These are phyloP conservation scores for Phaeosphaeriaceae sp. DNA, from an alignment of 2,329 filamentous ascomycete genomes.

Conservation along the genomic window DNA sequence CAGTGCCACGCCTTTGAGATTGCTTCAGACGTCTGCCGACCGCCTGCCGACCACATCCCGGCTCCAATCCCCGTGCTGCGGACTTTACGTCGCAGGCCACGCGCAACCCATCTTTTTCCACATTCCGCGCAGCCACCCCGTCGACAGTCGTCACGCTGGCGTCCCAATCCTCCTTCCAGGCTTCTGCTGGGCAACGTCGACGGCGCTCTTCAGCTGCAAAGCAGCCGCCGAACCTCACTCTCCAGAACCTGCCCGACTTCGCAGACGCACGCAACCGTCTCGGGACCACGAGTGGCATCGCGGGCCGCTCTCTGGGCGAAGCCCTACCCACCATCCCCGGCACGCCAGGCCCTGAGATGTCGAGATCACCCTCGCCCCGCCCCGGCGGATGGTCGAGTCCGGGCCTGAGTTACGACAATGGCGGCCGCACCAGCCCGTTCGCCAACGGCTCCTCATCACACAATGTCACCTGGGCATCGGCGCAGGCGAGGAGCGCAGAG, in stretches of 20 bases:
- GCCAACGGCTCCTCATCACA: slow-evolving; percentile 56
- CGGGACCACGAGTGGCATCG: slow-evolving; percentile 42
- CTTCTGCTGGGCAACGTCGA: slow-evolving; percentile 48
- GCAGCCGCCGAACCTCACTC: slow-evolving; percentile 39
- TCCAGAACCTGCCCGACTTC: slow-evolving; percentile 36
- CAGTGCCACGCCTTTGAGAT: slow-evolving; percentile 20
- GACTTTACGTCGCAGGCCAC: slow-evolving; percentile 29
- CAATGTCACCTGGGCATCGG: slow-evolving; percentile 79
- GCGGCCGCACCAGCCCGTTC: slow-evolving; percentile 72
- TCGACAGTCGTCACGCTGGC: slow-evolving; percentile 45
- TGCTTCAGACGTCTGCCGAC: slow-evolving; percentile 5
- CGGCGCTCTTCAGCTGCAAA: slow-evolving; percentile 49
- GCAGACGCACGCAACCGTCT: slow-evolving; percentile 33
- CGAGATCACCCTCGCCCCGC: slow-evolving; percentile 84
- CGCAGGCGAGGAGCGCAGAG: slow-evolving; percentile 77
- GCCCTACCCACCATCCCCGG: slow-evolving; percentile 47
- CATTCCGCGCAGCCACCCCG: slow-evolving; percentile 35
- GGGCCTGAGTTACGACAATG: slow-evolving; percentile 68
- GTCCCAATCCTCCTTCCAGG: slow-evolving; percentile 46
- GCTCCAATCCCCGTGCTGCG: slow-evolving; percentile 17
- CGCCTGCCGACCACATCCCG: slow-evolving; percentile 8
- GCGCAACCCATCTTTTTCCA: slow-evolving; percentile 21
- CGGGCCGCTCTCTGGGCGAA: slow-evolving; percentile 40
- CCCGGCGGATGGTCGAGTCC: slow-evolving; percentile 90
- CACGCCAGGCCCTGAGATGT: slow-evolving; percentile 65